Conservation (phyloP, 1,284 basidiomycete species). For the Inonotus obliquus region DNA sequence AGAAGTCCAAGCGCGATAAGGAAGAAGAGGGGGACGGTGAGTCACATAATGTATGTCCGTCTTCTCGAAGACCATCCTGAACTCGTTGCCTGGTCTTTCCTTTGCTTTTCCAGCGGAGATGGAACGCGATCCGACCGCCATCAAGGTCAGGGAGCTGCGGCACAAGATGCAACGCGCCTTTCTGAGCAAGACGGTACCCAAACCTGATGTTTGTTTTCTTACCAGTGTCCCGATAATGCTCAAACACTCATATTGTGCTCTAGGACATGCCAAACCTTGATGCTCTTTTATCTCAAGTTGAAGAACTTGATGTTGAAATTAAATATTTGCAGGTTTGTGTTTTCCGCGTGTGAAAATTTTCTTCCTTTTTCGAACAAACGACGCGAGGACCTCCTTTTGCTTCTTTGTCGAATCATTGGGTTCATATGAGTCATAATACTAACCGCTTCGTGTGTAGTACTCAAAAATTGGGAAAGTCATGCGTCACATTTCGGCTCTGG, state of each 20-base stretch:
- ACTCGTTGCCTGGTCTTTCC: slow-evolving; percentile 1
- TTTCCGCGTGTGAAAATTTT: not conserved
- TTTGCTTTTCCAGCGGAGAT: slow-evolving; percentile 35
- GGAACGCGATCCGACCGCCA: slow-evolving; percentile 64
- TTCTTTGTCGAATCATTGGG: slow-evolving; percentile 21
- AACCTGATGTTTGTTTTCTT: slow-evolving; percentile 38
- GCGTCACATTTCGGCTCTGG: slow-evolving; percentile 83
- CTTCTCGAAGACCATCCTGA: slow-evolving; percentile 1
- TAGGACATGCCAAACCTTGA: slow-evolving; percentile 81
- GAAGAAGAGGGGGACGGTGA: slow-evolving; percentile 52
- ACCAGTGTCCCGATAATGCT: slow-evolving; percentile 6
- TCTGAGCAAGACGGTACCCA: slow-evolving; percentile 55
- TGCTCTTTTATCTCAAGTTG: slow-evolving; percentile 77
- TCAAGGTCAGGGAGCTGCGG: slow-evolving; percentile 81
- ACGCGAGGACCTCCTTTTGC: slow-evolving; percentile 9
- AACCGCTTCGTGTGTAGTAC: slow-evolving; percentile 43
- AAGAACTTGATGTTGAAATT: slow-evolving; percentile 83
- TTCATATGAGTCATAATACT: not conserved
- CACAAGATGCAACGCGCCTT: slow-evolving; percentile 90
- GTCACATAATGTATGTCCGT: slow-evolving; percentile 15
- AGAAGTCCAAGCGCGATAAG: slow-evolving; percentile 61
- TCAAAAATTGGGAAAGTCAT: slow-evolving; percentile 99
- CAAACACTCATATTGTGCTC: slow-evolving; percentile 15
- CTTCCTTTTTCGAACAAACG: not conserved
- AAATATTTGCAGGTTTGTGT: slow-evolving; percentile 71